These are phyloP conservation scores for Colletotrichum cuscutae DNA, from an alignment of 2,329 filamentous ascomycete genomes.

Conservation along the genomic window DNA sequence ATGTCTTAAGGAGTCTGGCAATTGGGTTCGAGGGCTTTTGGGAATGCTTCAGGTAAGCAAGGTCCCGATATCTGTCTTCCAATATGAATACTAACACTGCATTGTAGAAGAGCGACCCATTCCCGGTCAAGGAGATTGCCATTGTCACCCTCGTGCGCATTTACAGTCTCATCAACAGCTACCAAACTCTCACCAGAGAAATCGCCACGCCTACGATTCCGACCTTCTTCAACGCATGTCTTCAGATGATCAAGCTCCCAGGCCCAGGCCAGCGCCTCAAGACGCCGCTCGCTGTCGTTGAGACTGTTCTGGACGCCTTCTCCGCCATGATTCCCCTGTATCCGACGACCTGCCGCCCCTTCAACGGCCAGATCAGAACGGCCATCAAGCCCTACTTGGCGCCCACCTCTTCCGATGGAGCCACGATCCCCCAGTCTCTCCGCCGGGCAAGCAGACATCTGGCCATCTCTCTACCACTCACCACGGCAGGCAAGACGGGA, in stretches of 20 bases:
- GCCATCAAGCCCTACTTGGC: slow-evolving; percentile 70
- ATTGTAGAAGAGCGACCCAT: slow-evolving; percentile 78
- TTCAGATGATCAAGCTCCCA: slow-evolving; percentile 70
- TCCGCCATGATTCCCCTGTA: slow-evolving; percentile 80
- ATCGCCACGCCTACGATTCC: slow-evolving; percentile 87
- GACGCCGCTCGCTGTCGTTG: slow-evolving; percentile 63
- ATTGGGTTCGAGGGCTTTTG: slow-evolving; percentile 83
- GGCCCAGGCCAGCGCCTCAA: slow-evolving; percentile 50
- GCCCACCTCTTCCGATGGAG: slow-evolving; percentile 66
- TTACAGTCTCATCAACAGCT: slow-evolving; percentile 83
- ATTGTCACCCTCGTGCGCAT: slow-evolving; percentile 84
- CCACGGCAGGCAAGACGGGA: slow-evolving; percentile 84
- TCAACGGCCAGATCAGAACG: slow-evolving; percentile 73
- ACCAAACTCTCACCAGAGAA: slow-evolving; percentile 85
- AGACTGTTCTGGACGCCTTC: slow-evolving; percentile 78
- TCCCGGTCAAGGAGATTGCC: slow-evolving; percentile 79
- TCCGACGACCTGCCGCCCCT: slow-evolving; percentile 84
- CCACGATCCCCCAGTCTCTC: slow-evolving; percentile 62
- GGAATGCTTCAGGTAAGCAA: slow-evolving; percentile 73
- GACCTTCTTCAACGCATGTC: slow-evolving; percentile 76
- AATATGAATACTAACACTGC: slow-evolving; percentile 37
- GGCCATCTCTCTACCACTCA: slow-evolving; percentile 78
- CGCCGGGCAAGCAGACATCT: slow-evolving; percentile 70
- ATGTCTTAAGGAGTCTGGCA: slow-evolving; percentile 75
- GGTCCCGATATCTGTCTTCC: slow-evolving; percentile 32